These are phyloP conservation scores for Leccinum sublutescens DNA, from an alignment of 768 basidiomycete species.

Conservation along the genomic window DNA sequence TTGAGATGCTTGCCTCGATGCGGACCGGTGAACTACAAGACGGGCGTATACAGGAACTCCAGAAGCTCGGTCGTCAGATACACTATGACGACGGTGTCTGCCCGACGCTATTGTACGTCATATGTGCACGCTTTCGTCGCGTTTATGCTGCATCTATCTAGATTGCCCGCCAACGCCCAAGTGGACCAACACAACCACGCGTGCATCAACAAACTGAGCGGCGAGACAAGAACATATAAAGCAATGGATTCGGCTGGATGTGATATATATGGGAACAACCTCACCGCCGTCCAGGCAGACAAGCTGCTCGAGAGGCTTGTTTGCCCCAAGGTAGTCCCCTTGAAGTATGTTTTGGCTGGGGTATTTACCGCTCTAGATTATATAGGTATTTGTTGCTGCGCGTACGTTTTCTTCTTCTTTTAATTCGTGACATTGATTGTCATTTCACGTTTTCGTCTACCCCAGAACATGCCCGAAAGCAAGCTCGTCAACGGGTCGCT, in stretches of 20 bases:
- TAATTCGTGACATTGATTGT: too few species aligned
- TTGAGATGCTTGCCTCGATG: conserved; percentile 89
- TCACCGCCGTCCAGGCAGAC: conserved; percentile 30
- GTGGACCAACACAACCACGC: conserved; percentile 26
- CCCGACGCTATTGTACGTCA: too few species aligned
- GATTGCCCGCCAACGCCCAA: conserved; percentile 28
- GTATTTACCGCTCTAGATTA: too few species aligned
- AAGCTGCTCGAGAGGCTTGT: conserved; percentile 47
- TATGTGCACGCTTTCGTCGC: too few species aligned
- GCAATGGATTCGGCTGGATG: conserved; percentile 47
- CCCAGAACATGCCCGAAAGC: too few species aligned
- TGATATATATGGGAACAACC: conserved; percentile 36
- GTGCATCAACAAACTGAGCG: conserved; percentile 23
- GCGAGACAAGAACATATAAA: conserved; percentile 33
- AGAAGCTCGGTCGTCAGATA: too few species aligned
- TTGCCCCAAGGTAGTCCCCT: conserved; percentile 43
- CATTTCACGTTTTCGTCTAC: not conserved
- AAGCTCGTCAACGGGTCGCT: too few species aligned
- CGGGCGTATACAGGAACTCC: too few species aligned
- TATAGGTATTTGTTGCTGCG: conserved; percentile 60
- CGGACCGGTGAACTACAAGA: too few species aligned
- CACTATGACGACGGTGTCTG: too few species aligned
- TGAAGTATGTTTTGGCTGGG: conserved; percentile 35
- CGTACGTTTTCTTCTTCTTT: conserved; percentile 14
- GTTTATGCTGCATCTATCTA: conserved; percentile 1